Base-by-base conservation (phyloP, 345 rosid genomes). In the Eutrema yunnanense region DNA sequence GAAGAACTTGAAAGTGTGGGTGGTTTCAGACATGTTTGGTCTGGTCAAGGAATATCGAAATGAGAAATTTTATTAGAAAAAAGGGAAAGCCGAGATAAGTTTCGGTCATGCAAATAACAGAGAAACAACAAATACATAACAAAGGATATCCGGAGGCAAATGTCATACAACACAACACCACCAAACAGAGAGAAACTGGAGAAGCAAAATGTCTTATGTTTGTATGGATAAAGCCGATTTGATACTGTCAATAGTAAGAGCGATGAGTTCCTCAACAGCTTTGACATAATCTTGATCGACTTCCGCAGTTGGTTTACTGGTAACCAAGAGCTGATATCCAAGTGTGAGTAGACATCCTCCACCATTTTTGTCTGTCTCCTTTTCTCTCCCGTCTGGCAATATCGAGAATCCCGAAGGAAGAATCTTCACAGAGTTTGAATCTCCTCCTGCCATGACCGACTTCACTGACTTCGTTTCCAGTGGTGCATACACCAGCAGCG, bases 401-500 rank as follows among this genome's bases (percentile, higher is more conserved):
- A 89, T 81, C 4, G 75, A 79, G 1, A 87, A 86, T 7, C 92
- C 88, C 0, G 86, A 83, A 2, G 92, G 89, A 32, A 86, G 65
- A 34, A 87, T 73, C 4, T 75, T 50, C 11, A 83, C 77, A 3
- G 8, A 33, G 37, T 60, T 49, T 5, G 84, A 60, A 53, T 78
- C 79, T 13, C 65, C 81, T 8, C 88, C 82, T 3, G 30, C 69
- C 75, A 73, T 61, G 56, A 83, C 82, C 14, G 42, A 4, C 33
- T 56, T 48, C 30, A 83, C 66, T 0, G 77, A 52, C 5, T 49
- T 56, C 6, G 64, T 6, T 50, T 86, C 90, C 36, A 87, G 77
- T 0, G 96, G 92, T 7, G 88, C 83, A 37, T 84, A 89, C 61
- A 84, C 85, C 40, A 89, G 33, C 13, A 74, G 9, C 2, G 90